These are phyloP conservation scores for Inga leiocalycina DNA, from an alignment of 306 rosid species.

Conservation along the genomic window DNA sequence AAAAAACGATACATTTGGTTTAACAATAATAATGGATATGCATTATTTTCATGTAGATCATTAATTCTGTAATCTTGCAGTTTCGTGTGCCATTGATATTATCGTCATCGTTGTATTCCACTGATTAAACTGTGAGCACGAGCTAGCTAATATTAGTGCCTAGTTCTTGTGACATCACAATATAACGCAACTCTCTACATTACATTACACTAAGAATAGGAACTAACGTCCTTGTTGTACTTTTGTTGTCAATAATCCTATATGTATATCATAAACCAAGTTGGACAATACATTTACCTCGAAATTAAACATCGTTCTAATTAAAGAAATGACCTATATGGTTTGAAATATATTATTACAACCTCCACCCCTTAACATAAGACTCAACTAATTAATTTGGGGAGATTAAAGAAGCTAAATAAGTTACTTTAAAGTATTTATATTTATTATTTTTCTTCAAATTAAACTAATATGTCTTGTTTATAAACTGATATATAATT, in stretches of 20 bases:
- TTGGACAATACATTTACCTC: not conserved
- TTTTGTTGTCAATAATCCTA: not conserved
- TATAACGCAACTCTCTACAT: not conserved
- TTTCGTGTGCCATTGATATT: constrained; percentile 7
- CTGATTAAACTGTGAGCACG: not conserved
- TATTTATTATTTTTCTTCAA: too few relatives aligned
- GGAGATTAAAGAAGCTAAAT: too few relatives aligned
- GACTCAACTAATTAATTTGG: too few relatives aligned
- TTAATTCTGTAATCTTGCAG: not conserved
- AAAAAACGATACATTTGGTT: not conserved
- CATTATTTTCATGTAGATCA: not conserved
- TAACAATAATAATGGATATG: not conserved
- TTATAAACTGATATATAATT: too few relatives aligned
- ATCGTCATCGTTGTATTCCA: constrained; percentile 22
- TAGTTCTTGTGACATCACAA: not conserved
- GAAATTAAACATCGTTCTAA: not conserved
- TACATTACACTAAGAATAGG: not conserved
- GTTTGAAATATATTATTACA: not conserved
- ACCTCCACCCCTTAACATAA: too few relatives aligned
- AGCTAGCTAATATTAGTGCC: not conserved
- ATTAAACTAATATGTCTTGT: rapidly evolving
- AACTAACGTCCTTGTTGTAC: constrained; percentile 29
- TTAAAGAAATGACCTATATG: not conserved
- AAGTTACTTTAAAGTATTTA: too few relatives aligned
- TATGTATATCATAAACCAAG: not conserved